A percentile compares a stretch with the other conserved stretches of the same genome.
phyloP scores from a whole-genome alignment of 345 rosid genomes.

The Citrus mangshanensis region DNA sequence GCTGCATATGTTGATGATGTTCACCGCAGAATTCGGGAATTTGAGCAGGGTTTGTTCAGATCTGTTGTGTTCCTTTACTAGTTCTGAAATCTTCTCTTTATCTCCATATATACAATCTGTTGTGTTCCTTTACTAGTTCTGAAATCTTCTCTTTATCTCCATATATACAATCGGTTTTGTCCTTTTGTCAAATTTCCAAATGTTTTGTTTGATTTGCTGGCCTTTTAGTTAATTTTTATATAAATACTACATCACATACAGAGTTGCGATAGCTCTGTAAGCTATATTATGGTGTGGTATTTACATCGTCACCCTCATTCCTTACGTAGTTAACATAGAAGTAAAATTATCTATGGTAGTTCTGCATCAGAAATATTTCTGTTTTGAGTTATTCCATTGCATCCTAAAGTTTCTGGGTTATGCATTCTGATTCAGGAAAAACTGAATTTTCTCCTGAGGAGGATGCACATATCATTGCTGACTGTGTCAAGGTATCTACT shows the following conservation, averaged over 20 bases:
- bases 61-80: conserved; percentile 4
- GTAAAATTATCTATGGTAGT: conserved; percentile 11
- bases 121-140: background rate
- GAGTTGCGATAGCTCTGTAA: background rate
- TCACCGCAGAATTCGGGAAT: conserved; percentile 81
- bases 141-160: conserved; percentile 4
- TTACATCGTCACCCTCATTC: background rate
- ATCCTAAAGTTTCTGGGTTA: conserved; percentile 6
- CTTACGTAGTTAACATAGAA: background rate
- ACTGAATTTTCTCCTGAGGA: conserved; percentile 62
- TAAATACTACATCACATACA: background rate
- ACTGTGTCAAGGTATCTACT: conserved; percentile 79
- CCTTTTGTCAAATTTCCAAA: conserved; percentile 6
- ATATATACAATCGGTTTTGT: background rate
- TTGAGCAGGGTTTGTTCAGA: conserved; percentile 74
- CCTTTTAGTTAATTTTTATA: background rate
- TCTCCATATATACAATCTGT: background rate
- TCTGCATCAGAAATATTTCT: background rate
- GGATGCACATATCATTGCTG: conserved; percentile 92
- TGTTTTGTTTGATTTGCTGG: background rate
- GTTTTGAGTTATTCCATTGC: background rate
- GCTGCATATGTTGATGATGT: conserved; percentile 99
- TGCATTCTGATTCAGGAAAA: conserved; percentile 57
- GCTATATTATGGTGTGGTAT: background rate
- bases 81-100: conserved; percentile 4